Base-by-base conservation (phyloP, 768 basidiomycete species). In the Lenzites betulinus region DNA sequence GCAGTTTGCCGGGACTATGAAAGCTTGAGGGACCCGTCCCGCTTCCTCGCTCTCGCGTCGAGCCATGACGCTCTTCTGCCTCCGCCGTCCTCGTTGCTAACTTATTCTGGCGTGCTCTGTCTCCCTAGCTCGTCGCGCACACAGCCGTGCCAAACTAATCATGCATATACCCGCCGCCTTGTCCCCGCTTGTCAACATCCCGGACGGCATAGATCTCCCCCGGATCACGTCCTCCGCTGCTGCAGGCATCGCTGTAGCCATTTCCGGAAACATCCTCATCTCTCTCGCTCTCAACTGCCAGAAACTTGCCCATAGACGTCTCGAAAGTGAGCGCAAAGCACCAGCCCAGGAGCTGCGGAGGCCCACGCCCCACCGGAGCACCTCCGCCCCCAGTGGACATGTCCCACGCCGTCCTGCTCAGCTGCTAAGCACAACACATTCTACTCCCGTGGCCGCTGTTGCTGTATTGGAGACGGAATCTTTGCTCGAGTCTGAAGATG, bases 201-300 rank as follows among this genome's bases (percentile, higher is more conserved):
- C 57, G 23, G 66, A 63, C 49, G 64, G 64, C 60, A 64, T 82
- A 59, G 77, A 76, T 68, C 76, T 85, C 22, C 87, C 87, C 28
- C 75, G 79, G 66, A 71, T 91, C 53, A 83, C 80, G 18, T 76
- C 79, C 15, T 75, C 80, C 53, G 82, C 85, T 5, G 72, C 82
- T 67, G 85, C 92, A 56, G 95, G 95, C 16, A 95, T 98, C 36
- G 79, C 81, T 5, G 85, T 95, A 36, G 89, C 94, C 3, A 83
- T 96, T 56, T 78, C 81, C 8, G 95, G 95, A 33, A 96, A 96
- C 69, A 75, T 95, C 12, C 82, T 97, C 62, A 94, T 98, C 63
- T 92, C 90, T 11, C 81, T 95, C 23, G 95, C 93, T 16, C 81
- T 98, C 63, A 97, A 97, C 75, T 77, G 91, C 35, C 95, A 98